A percentile compares a stretch with the other conserved stretches of the same genome.
Conservation (phyloP, 306 rosid species). For the Gleditsia sinensis region DNA sequence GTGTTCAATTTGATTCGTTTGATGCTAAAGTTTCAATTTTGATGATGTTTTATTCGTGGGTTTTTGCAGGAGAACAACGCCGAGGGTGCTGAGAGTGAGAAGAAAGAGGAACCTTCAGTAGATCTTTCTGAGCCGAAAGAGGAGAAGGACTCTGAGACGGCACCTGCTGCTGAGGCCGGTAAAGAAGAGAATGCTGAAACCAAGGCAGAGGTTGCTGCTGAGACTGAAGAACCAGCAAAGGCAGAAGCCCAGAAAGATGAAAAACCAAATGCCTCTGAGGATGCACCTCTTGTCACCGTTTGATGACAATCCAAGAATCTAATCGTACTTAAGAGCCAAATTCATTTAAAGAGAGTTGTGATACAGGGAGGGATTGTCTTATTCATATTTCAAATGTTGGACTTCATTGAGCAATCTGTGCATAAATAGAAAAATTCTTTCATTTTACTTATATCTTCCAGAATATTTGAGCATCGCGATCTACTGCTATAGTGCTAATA, state of each 20-base stretch:
- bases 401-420: neutral
- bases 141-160: conserved; percentile 10
- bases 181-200: conserved; percentile 28
- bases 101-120: conserved; percentile 49
- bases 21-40: neutral
- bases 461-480: no score
- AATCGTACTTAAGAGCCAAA: neutral
- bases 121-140: conserved; percentile 38
- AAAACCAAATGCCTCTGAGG: neutral
- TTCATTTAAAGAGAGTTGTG: neutral
- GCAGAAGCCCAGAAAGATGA: no score
- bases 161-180: neutral
- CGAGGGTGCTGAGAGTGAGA: conserved; percentile 37
- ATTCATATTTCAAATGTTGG: conserved; percentile 1
- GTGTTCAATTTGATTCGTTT: neutral
- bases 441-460: neutral
- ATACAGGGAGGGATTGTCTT: neutral
- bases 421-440: neutral
- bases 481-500: no score
- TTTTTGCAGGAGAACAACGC: conserved; percentile 35
- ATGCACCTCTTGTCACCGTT: conserved; percentile 34
- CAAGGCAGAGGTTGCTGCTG: conserved; percentile 26
- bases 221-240: conserved; percentile 13
- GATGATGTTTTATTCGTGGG: neutral
- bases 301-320: conserved; percentile 2